Conservation (phyloP, 371 early-diverging fungal genomes). For the Apophysomyces sp. region DNA sequence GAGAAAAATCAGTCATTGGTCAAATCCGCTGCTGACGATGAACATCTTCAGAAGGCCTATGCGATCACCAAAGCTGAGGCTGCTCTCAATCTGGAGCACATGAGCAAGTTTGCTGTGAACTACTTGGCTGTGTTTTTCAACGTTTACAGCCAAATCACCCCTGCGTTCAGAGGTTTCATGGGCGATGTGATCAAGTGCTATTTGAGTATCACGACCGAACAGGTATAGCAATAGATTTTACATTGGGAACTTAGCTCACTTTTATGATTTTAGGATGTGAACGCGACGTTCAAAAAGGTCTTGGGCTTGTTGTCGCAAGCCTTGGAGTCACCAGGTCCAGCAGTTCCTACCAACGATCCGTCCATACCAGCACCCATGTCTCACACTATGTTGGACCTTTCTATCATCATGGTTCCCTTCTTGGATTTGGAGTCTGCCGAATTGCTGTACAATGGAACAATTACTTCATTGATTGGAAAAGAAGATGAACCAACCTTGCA, state of each 20-base stretch:
- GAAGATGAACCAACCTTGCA: slow-evolving; percentile 78
- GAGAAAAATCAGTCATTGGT: slow-evolving; percentile 60
- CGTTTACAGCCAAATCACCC: slow-evolving; percentile 69
- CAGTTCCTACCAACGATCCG: slow-evolving; percentile 33
- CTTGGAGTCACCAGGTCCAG: slow-evolving; percentile 30
- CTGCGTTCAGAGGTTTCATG: slow-evolving; percentile 69
- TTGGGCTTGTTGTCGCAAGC: slow-evolving; percentile 65
- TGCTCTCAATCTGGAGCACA: slow-evolving; percentile 49
- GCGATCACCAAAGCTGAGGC: slow-evolving; percentile 61
- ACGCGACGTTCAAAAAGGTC: slow-evolving; percentile 63
- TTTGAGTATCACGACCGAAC: slow-evolving; percentile 55
- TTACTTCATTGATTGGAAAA: slow-evolving; percentile 54
- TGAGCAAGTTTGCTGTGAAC: slow-evolving; percentile 72
- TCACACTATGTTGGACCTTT: slow-evolving; percentile 76
- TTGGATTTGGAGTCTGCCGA: slow-evolving; percentile 59
- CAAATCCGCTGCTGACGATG: slow-evolving; percentile 49
- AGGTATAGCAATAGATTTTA: slow-evolving; percentile 17
- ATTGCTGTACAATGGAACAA: slow-evolving; percentile 56
- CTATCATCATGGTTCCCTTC: slow-evolving; percentile 72
- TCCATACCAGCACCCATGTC: slow-evolving; percentile 64
- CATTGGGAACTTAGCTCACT: not conserved
- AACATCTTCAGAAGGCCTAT: slow-evolving; percentile 52
- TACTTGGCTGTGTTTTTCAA: slow-evolving; percentile 84
- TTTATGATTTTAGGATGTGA: slow-evolving; percentile 38
- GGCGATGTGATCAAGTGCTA: slow-evolving; percentile 72